Conservation (phyloP, 208 protist species). For the Vickermania spadyakhi region DNA sequence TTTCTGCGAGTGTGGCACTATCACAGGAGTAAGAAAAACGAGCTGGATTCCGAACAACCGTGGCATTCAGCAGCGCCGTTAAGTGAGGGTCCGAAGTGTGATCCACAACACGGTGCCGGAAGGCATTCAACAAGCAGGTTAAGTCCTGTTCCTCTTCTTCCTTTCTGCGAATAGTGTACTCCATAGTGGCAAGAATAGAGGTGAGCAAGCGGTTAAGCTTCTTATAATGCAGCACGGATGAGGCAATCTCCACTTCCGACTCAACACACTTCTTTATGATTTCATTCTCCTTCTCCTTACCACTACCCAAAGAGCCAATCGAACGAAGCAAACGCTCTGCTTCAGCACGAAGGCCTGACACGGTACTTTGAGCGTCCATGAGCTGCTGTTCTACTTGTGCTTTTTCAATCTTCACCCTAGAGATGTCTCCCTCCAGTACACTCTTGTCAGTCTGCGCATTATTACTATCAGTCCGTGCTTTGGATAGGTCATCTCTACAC, state of each 20-base stretch:
- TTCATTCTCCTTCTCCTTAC: constrained; percentile 10
- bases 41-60: constrained; percentile 57
- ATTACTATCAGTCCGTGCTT: constrained; percentile 24
- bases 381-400: constrained; percentile 52
- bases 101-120: constrained; percentile 50
- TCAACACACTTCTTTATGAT: constrained; percentile 20
- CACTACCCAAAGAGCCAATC: constrained; percentile 15
- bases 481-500: constrained; percentile 26
- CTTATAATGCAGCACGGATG: constrained; percentile 34
- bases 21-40: constrained; percentile 66
- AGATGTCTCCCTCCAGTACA: constrained; percentile 32
- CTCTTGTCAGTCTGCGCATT: constrained; percentile 34
- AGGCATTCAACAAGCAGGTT: constrained; percentile 60
- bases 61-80: constrained; percentile 43
- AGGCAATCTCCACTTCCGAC: constrained; percentile 11
- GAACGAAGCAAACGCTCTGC: constrained; percentile 37
- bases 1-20: constrained; percentile 32
- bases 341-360: constrained; percentile 38
- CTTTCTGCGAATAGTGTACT: constrained; percentile 69
- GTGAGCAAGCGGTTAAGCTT: constrained; percentile 34
- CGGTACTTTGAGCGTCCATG: constrained; percentile 32
- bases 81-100: constrained; percentile 49
- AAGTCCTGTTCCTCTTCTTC: constrained; percentile 75
- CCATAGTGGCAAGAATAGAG: constrained; percentile 49
- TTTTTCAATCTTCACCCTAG: constrained; percentile 27